Evolutionary conservation across 306 rosid species (phyloP), one percentile per base, ranked within the genome.

Genomic region (Gynostemma pentaphyllum): DNA sequence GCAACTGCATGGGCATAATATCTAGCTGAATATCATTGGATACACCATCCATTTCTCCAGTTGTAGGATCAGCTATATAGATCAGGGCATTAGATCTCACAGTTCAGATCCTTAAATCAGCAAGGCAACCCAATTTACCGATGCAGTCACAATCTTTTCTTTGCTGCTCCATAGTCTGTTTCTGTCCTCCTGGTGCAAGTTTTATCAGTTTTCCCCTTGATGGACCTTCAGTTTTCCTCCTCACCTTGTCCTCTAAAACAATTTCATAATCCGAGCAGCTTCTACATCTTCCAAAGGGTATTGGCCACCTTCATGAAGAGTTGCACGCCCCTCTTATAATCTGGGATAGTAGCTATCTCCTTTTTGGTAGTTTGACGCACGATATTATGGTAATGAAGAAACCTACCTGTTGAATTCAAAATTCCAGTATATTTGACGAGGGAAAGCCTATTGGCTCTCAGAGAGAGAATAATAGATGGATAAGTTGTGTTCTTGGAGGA

Each of bases 401-500:
- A 19, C 64, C 16, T 40, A 19, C 64, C 16, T 40, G 64, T 12
- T 60, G 45, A 56, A 34, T 56, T 40, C 45, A 56, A 56, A 32
- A 56, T 56, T 29, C 27, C 30, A 42, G n/a, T 14, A 18, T 42
- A 12, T 40, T 2, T 61, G 66, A 40, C 15, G 66, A 61, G 23
- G 36, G 22, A 23, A 61, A 61, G 16, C 44, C 21, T 61, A 13
- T 23, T 13, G 36, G 66, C 14, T 40, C n/a, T 7, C 66, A 61
- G 49, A 40, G 49, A 60, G 64, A 57, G 6, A 60, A 61, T 40
- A 40, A 61, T 61, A 40, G 22, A 61, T 61, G 66, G 66, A 49
- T 61, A 61, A 61, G 66, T 61, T 61, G 48, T 34, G 66, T 61
- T 61, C 49, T 40, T 14, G 50, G 23, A 22, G 66, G 66, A 60